Evolutionary conservation across 257 asterid genomes (phyloP).

Genomic region (Solanum virginianum): DNA sequence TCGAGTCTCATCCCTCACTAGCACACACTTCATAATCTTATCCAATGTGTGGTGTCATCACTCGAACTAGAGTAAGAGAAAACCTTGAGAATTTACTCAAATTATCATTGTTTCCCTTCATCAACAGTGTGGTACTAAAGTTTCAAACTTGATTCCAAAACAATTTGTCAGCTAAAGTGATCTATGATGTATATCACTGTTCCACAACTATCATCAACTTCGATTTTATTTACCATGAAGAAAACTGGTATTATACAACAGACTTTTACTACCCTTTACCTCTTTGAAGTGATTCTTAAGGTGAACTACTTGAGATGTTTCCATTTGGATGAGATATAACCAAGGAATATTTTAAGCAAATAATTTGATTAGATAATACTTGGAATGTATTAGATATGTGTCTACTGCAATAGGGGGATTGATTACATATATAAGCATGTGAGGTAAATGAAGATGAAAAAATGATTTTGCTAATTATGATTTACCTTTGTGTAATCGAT

Average conservation of each 20-base stretch:
- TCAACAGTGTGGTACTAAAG: neutral
- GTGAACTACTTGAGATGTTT: neutral
- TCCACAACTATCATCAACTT: neutral
- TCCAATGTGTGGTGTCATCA: no score
- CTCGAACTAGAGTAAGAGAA: neutral
- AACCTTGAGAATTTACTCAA: neutral
- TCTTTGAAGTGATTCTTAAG: neutral
- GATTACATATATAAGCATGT: neutral
- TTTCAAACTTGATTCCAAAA: neutral
- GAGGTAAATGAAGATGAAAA: neutral
- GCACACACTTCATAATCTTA: no score
- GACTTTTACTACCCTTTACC: neutral
- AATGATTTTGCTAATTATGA: neutral
- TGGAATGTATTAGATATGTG: neutral
- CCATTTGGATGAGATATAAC: neutral
- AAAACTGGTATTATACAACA: neutral
- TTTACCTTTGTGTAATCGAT: neutral
- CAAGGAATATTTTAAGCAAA: neutral
- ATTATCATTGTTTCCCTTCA: neutral
- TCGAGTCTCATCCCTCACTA: no score
- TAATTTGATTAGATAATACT: neutral
- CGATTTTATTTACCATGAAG: neutral
- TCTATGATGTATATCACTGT: neutral
- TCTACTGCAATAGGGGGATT: neutral
- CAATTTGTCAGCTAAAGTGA: neutral